Conservation (phyloP, 306 rosid species). For the Sicyos edulis region DNA sequence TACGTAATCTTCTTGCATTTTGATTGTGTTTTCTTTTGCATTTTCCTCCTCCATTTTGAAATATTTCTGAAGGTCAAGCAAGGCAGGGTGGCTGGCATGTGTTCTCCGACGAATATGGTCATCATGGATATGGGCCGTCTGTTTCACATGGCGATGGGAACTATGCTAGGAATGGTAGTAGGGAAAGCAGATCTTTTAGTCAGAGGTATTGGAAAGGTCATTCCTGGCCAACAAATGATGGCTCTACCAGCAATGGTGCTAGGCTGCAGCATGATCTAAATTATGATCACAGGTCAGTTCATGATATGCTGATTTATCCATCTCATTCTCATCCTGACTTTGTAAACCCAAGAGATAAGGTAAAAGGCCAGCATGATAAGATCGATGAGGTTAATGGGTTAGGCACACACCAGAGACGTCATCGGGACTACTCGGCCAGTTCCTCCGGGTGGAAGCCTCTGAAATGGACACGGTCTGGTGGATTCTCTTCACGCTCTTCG, state of each 20-base stretch:
- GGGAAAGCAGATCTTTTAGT: conserved; percentile 67
- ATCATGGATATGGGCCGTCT: conserved; percentile 50
- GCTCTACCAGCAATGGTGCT: conserved; percentile 28
- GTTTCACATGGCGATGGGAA: conserved; percentile 65
- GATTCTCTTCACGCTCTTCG: conserved; percentile 78
- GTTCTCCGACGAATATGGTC: conserved; percentile 74
- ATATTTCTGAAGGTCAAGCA: conserved; percentile 84
- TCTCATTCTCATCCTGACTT: conserved; percentile 41
- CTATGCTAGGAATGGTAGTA: conserved; percentile 58
- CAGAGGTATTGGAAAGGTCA: conserved; percentile 41
- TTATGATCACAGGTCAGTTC: conserved; percentile 19
- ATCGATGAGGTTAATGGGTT: conserved; percentile 49
- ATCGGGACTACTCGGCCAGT: conserved; percentile 43
- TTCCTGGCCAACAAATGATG: conserved; percentile 21
- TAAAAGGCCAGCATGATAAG: conserved; percentile 70
- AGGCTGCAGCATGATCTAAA: conserved; percentile 55
- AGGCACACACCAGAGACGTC: conserved; percentile 55
- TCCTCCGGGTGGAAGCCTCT: conserved; percentile 78
- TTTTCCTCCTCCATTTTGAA: conserved; percentile 32
- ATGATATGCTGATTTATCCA: conserved; percentile 15
- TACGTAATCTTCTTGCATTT: no score
- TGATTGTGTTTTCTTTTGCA: no score
- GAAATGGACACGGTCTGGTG: conserved; percentile 85
- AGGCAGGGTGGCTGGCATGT: conserved; percentile 93
- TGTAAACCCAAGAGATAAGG: conserved; percentile 63